Evolutionary conservation across 306 rosid genomes (phyloP), one percentile per base, ranked within the genome.

Genomic region (Quercus cerris): DNA sequence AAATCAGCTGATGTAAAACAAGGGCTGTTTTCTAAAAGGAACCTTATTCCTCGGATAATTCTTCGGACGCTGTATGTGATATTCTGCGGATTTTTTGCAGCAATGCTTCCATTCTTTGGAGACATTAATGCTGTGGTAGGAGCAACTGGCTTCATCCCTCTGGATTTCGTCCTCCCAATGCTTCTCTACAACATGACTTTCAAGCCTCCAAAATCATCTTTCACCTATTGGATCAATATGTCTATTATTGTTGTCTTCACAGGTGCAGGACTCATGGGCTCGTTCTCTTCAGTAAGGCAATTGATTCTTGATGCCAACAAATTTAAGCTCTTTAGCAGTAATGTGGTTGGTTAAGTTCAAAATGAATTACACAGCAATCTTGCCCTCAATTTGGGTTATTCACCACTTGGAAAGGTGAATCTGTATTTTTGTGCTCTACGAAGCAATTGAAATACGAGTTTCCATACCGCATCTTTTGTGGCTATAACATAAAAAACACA

Each of bases 91-190:
- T 73, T 95, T 76, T 46, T 95, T 9, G 99, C 99, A 19, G 98
- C 98, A 6, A 93, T 95, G 99, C 86, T 95, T 31, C 99, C 99
- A 1, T 95, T 95, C 82, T 93, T 95, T 1, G 99, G 99, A 15
- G 99, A 93, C 90, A 86, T 95, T 0, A 95, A 84, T 1, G 91
- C 89, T 19, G 91, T 95, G 70, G 97, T 95, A 30, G 99, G 99
- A 78, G 99, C 97, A 2, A 56, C 93, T 19, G 99, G 98, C 20
- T 95, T 95, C 88, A 95, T 95, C 70, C 99, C 99, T 70, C 83
- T 95, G 44, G 99, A 95, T 89, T 95, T 95, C 84, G 55, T 95
- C 75, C 92, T 95, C 59, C 99, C 99, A 27, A 91, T 95, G 97
- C 89, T 95, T 75, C 94, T 95, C 4, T 95, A 93, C 86, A 93